phyloP scores from a whole-genome alignment of 129 eudicot species.

The Tagetes patula region DNA sequence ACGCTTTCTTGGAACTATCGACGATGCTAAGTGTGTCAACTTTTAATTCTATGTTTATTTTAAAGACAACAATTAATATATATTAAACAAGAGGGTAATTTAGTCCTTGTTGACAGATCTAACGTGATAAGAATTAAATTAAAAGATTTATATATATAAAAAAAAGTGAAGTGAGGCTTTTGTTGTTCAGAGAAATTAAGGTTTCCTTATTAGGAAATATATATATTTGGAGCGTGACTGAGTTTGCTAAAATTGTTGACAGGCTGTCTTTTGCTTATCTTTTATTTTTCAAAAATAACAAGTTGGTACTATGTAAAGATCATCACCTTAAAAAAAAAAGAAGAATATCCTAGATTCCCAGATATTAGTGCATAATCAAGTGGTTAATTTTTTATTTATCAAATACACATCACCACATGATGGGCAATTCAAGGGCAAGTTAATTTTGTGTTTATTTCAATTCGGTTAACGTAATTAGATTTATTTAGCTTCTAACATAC shows the following conservation, averaged over 20 bases:
- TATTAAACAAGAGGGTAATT: slow-evolving; percentile 21
- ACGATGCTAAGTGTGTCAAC: neutral
- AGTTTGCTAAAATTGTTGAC: slow-evolving; percentile 25
- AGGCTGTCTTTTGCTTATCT: slow-evolving; percentile 32
- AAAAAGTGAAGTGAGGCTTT: slow-evolving; percentile 14
- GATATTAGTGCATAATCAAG: slow-evolving; percentile 4
- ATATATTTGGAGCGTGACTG: slow-evolving; percentile 31
- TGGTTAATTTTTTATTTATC: slow-evolving; percentile 20
- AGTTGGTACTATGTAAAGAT: slow-evolving; percentile 11
- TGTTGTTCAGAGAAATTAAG: slow-evolving; percentile 44
- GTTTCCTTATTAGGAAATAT: slow-evolving; percentile 36
- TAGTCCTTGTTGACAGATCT: slow-evolving; percentile 33
- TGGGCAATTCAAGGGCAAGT: neutral
- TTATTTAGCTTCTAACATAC: neutral
- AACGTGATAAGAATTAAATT: slow-evolving; percentile 22
- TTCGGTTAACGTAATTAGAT: neutral
- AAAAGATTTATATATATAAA: neutral
- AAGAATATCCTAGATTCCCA: slow-evolving; percentile 23
- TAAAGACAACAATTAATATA: neutral
- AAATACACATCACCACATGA: slow-evolving; percentile 30
- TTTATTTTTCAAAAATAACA: slow-evolving; percentile 31
- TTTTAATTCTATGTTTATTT: neutral
- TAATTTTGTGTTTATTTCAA: neutral
- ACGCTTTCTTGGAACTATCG: neutral
- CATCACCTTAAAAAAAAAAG: slow-evolving; percentile 25